Base-by-base conservation (phyloP, 352 stramenopile species). In the Phytophthora aleatoria region DNA sequence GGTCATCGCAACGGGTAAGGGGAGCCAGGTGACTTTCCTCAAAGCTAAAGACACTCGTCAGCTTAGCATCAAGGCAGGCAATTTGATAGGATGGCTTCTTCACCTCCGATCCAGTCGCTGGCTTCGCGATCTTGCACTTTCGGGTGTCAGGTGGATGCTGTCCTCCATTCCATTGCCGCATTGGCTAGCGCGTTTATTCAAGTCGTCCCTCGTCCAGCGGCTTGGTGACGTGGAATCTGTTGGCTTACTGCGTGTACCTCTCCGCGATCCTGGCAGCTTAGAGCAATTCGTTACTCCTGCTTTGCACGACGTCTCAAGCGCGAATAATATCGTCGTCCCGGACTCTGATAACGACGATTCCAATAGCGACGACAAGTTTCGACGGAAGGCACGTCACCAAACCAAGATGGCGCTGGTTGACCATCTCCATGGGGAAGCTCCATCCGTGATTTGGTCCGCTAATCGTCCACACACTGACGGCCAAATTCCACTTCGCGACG, bases 371-470 rank as follows among this genome's bases (percentile, higher is more conserved):
- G 64, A 74, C 50, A 85, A 87, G 38, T 90, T 89, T 57, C 81
- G 83, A 15, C 69, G 83, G 20, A 87, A 86, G 36, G 81, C 75
- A 20, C 79, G 83, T 0, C 70, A 92, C 28, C 66, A 84, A 57
- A 85, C 75, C 24, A 92, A 92, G 49, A 30, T 89, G 39, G 50
- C 54, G 10, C 68, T 92, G 15, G 58, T 79, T 7, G 61, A 74
- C 5, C 73, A 89, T 56, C 49, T 89, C 5, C 45, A 81, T 16
- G 62, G 72, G 20, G 75, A 84, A 51, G 76, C 55, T 1, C 61
- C 74, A 24, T 56, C 69, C 2, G 68, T 85, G 24, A 74, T 90
- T 38, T 92, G 83, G 83, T 81, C 83, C 7, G 76, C 83, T 10
- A 83, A 87, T 16, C 65, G 73, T 43, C 49, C 41, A 15, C 47